Conservation (phyloP, 805 yeast species). For the Pichia kluyveri region DNA sequence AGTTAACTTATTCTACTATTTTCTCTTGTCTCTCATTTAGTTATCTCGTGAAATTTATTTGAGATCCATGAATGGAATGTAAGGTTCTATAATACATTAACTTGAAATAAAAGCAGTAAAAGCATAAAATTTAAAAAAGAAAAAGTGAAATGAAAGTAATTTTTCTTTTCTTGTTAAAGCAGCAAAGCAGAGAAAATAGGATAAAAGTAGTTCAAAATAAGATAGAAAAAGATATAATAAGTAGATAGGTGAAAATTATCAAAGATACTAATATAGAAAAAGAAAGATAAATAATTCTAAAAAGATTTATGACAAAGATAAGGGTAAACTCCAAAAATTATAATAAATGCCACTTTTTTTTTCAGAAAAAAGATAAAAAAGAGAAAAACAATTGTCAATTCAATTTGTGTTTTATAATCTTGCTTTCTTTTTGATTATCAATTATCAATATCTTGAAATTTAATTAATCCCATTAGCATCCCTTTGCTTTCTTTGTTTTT, state of each 20-base stretch:
- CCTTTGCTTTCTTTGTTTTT: conserved; percentile 32
- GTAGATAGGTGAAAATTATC: background rate
- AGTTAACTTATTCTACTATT: background rate
- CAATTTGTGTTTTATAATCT: background rate
- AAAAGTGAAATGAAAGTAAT: no score
- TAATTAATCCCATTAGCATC: conserved; percentile 5
- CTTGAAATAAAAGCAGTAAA: no score
- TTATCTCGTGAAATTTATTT: no score
- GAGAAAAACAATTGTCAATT: background rate
- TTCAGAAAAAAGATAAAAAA: background rate
- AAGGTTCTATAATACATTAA: no score
- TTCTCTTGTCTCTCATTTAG: background rate
- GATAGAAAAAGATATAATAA: background rate
- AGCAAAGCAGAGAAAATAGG: background rate
- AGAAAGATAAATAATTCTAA: background rate
- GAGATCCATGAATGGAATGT: no score
- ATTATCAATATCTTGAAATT: background rate
- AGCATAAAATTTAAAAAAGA: no score
- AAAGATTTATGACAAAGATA: background rate
- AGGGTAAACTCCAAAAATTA: background rate
- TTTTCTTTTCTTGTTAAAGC: no score
- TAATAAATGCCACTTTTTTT: background rate
- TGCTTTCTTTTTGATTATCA: background rate
- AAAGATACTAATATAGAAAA: background rate
- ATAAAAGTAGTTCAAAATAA: background rate